phyloP scores from a whole-genome alignment of 2,329 filamentous ascomycete genomes.

The Dactylellina haptotyla region DNA sequence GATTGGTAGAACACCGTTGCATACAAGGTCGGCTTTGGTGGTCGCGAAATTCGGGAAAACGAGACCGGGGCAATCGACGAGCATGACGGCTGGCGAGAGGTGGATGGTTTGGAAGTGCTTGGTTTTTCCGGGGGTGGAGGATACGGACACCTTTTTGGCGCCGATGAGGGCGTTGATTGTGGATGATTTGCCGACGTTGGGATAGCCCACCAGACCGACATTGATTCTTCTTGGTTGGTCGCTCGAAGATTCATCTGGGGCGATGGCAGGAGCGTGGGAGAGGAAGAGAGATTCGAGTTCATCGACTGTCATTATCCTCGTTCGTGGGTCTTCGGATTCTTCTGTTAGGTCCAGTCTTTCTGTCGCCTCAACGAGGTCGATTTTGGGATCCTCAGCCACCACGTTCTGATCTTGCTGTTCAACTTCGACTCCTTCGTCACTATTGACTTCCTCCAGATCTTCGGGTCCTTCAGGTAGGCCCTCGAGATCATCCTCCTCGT shows the following conservation, averaged over 20 bases:
- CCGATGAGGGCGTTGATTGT: constrained; percentile 99
- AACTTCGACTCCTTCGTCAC: constrained; percentile 60
- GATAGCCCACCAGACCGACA: constrained; percentile 93
- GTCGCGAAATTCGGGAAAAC: constrained; percentile 98
- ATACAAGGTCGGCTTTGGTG: constrained; percentile 95
- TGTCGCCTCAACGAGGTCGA: constrained; percentile 56
- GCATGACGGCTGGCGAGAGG: constrained; percentile 84
- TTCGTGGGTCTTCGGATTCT: constrained; percentile 61
- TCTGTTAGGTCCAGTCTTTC: constrained; percentile 50
- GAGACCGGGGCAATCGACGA: constrained; percentile 98
- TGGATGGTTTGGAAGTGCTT: constrained; percentile 99
- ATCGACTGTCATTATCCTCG: constrained; percentile 72
- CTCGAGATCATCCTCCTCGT: constrained; percentile 65
- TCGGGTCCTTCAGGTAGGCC: constrained; percentile 65
- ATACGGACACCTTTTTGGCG: constrained; percentile 97
- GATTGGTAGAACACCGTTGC: constrained; percentile 93
- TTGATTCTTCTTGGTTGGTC: constrained; percentile 64
- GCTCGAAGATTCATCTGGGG: constrained; percentile 1
- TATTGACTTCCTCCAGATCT: constrained; percentile 58
- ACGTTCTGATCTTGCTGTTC: constrained; percentile 58
- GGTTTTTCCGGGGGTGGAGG: constrained; percentile 95
- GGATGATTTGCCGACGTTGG: constrained; percentile 98
- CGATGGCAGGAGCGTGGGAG: constrained; percentile 30
- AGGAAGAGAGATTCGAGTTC: constrained; percentile 44
- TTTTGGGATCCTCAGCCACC: constrained; percentile 59